Conservation (phyloP, 352 stramenopile species). For the Hyaloperonospora arabidopsidis region DNA sequence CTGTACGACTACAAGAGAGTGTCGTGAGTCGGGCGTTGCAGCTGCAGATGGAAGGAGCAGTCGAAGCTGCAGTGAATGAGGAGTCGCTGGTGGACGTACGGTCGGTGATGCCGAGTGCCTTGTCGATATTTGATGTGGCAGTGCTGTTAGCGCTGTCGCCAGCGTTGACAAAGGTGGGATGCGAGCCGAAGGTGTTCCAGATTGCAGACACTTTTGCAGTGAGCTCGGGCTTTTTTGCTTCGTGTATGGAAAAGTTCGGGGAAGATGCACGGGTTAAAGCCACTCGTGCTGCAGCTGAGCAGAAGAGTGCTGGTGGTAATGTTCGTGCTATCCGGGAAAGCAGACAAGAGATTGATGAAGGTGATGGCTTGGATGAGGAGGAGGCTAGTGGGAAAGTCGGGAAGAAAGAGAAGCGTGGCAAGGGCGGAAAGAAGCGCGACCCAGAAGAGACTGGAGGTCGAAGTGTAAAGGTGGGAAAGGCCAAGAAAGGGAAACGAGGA, state of each 20-base stretch:
- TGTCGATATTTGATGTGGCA: constrained; percentile 35
- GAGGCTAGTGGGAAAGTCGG: constrained; percentile 31
- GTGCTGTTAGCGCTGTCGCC: constrained; percentile 46
- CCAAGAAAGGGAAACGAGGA: constrained; percentile 37
- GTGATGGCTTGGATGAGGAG: constrained; percentile 36
- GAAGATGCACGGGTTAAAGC: constrained; percentile 45
- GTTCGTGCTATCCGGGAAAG: constrained; percentile 4
- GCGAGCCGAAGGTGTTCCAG: constrained; percentile 31
- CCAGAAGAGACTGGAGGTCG: constrained; percentile 20
- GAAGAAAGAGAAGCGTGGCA: constrained; percentile 44
- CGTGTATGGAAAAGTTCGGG: constrained; percentile 38
- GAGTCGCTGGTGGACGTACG: constrained; percentile 53
- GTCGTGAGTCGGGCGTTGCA: constrained; percentile 56
- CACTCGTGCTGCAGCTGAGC: constrained; percentile 25
- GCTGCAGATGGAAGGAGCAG: constrained; percentile 58
- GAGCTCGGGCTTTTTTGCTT: constrained; percentile 47
- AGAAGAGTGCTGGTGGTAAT: constrained; percentile 17
- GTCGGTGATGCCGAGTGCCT: constrained; percentile 49
- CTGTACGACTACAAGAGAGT: constrained; percentile 50
- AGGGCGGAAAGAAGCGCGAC: constrained; percentile 26
- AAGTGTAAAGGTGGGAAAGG: constrained; percentile 29
- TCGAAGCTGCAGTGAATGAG: constrained; percentile 69
- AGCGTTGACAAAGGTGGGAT: constrained; percentile 23
- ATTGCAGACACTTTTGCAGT: constrained; percentile 56
- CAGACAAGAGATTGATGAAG: constrained; percentile 26